Percentiles rank a stretch among this genome's conserved stretches.
phyloP scores from a whole-genome alignment of 306 rosid genomes.

The Glycine tomentella region DNA sequence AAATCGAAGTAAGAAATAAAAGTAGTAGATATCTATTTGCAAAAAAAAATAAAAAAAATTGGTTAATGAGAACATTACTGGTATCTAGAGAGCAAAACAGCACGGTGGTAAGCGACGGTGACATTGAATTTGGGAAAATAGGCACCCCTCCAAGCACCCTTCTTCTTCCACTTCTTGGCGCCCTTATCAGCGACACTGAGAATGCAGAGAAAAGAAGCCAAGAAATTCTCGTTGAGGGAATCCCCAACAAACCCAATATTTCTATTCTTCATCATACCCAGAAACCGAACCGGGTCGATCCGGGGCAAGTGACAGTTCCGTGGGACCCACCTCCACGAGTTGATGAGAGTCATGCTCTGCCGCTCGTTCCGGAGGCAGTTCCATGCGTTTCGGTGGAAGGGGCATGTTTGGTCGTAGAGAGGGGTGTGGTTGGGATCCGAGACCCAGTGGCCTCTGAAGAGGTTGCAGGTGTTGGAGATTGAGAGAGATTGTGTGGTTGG shows the following conservation, averaged over 20 bases:
- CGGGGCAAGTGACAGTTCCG: constrained; percentile 61
- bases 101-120: constrained; percentile 86
- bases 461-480: constrained; percentile 56
- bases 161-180: constrained; percentile 85
- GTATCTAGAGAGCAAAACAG: constrained; percentile 82
- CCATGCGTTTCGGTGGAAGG: constrained; percentile 93
- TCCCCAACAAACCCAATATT: constrained; percentile 89
- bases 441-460: constrained; percentile 69
- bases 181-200: constrained; percentile 77
- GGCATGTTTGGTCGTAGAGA: constrained; percentile 76
- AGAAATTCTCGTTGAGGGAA: constrained; percentile 85
- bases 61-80: constrained; percentile 54
- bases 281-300: constrained; percentile 70
- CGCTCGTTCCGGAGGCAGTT: constrained; percentile 86
- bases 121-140: constrained; percentile 85
- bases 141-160: constrained; percentile 92
- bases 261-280: constrained; percentile 69
- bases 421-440: constrained; percentile 68
- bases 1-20: not conserved
- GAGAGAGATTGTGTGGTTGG: not conserved
- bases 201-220: constrained; percentile 75
- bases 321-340: constrained; percentile 87
- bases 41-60: not conserved
- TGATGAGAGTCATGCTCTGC: constrained; percentile 67
- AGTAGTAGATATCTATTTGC: not conserved